These are phyloP conservation scores for Vitis hybrid DNA, from an alignment of 177 flowering plant species.

Conservation along the genomic window DNA sequence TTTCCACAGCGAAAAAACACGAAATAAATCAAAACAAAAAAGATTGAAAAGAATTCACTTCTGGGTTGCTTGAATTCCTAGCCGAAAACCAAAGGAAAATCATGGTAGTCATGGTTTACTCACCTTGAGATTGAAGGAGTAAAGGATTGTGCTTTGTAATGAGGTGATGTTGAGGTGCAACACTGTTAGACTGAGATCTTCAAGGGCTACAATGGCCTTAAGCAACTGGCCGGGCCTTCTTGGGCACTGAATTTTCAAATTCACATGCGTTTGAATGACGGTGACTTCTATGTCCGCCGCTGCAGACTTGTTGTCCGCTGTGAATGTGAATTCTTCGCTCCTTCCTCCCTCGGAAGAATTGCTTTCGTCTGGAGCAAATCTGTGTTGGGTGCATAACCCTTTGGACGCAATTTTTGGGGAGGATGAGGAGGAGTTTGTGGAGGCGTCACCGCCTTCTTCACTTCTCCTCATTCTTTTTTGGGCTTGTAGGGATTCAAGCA, in stretches of 20 bases:
- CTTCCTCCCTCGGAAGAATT: slow-evolving; percentile 6
- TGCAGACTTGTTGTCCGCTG: slow-evolving; percentile 26
- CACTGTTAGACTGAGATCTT: slow-evolving; percentile 52
- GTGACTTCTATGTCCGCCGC: slow-evolving; percentile 43
- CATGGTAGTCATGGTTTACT: not conserved
- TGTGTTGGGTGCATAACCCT: slow-evolving; percentile 16
- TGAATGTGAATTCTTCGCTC: slow-evolving; percentile 7
- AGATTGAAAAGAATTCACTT: not conserved
- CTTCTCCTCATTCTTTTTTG: slow-evolving; percentile 32
- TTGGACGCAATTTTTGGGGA: slow-evolving; percentile 14
- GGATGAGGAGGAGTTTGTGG: not conserved
- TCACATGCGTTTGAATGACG: slow-evolving; percentile 61
- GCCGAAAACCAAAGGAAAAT: not conserved
- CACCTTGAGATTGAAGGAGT: slow-evolving; percentile 79
- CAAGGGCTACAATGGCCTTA: slow-evolving; percentile 52
- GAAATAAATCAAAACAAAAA: not conserved
- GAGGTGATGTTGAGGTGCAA: slow-evolving; percentile 70
- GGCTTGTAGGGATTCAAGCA: slow-evolving; percentile 54
- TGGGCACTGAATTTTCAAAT: slow-evolving; percentile 44
- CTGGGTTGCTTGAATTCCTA: not conserved
- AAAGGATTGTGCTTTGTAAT: slow-evolving; percentile 35
- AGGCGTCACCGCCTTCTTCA: slow-evolving; percentile 12
- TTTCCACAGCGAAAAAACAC: not conserved
- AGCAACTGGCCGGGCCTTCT: slow-evolving; percentile 50
- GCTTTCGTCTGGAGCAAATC: slow-evolving; percentile 10